These are phyloP conservation scores for Xylariaceae sp. DNA, from an alignment of 2,329 filamentous ascomycete species.

Conservation along the genomic window DNA sequence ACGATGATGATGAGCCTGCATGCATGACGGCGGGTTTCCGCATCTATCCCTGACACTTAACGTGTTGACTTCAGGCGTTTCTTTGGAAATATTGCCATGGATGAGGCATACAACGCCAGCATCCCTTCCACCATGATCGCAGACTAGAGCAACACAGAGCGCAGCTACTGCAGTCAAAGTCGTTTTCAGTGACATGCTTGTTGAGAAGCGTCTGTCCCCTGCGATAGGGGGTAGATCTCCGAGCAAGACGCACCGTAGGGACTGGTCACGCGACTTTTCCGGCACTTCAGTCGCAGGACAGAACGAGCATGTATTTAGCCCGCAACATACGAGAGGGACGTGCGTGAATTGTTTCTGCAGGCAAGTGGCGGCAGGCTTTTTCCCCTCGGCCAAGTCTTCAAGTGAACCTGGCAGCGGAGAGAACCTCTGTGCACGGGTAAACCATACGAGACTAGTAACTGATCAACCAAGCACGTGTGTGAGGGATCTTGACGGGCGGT, in stretches of 20 bases:
- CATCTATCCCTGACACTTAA: background rate
- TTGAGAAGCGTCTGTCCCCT: background rate
- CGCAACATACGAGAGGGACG: background rate
- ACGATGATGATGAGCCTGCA: background rate
- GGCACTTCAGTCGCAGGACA: background rate
- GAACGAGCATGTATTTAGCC: background rate
- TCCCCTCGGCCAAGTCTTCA: background rate
- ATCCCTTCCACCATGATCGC: background rate
- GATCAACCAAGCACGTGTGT: background rate
- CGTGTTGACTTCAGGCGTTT: background rate
- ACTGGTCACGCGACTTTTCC: background rate
- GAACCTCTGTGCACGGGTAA: background rate
- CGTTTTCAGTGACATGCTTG: background rate
- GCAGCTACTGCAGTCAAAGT: background rate
- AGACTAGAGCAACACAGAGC: background rate
- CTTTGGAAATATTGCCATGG: background rate
- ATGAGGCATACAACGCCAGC: background rate
- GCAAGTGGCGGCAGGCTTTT: background rate
- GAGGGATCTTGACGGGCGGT: background rate
- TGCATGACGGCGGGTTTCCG: background rate
- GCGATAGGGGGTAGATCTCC: background rate
- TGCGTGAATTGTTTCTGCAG: background rate
- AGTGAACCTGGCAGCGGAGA: background rate
- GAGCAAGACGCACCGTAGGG: background rate
- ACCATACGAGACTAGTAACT: background rate